Base-by-base conservation (phyloP, 495 filamentous ascomycete genomes). In the Bryoglossum gracile region DNA sequence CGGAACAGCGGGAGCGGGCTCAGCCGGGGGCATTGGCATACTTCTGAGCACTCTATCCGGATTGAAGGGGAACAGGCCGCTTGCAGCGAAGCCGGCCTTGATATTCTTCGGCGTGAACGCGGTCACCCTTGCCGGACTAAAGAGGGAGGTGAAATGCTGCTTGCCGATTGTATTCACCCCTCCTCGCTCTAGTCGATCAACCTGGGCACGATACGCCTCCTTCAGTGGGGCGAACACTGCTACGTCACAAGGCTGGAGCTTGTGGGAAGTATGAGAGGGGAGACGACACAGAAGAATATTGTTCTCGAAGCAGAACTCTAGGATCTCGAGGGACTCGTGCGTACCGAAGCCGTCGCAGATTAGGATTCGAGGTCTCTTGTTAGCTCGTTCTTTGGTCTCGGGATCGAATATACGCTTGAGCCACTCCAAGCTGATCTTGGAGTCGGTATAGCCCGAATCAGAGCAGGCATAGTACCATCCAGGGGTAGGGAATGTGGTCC, bases 371-470 rank as follows among this genome's bases (percentile, higher is more conserved):
- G n/a, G 1, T 50, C 28, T 59, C 41, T 51, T 38, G 42, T 52
- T 50, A 26, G 53, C 58, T 46, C 43, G 53, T 25, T 54, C 53
- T 53, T 44, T 42, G 28, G 58, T 65, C 52, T 63, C 40, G 32
- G 63, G 58, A 56, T 67, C 49, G 50, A 64, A n/a, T n/a, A n/a
- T n/a, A n/a, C n/a, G n/a, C n/a, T n/a, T n/a, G n/a, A n/a, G n/a
- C n/a, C n/a, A n/a, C n/a, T 67, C 55, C 36, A 67, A 58, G 58
- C 54, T 67, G 39, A 65, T 65, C 9, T 59, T 55, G 24, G 51
- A 61, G 32, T 65, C 55, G 14, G 54, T 64, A 51, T 64, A 64
- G 28, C 61, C 18, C 9, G 23, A 44, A n/a, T 44, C 23, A n/a
- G 41, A 44, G 41, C 0, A 28, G 2, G 41, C 23, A 49, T 40